Evolutionary conservation across 768 basidiomycete species (phyloP), one percentile per base, ranked within the genome.

Genomic region (Auricularia cornea): DNA sequence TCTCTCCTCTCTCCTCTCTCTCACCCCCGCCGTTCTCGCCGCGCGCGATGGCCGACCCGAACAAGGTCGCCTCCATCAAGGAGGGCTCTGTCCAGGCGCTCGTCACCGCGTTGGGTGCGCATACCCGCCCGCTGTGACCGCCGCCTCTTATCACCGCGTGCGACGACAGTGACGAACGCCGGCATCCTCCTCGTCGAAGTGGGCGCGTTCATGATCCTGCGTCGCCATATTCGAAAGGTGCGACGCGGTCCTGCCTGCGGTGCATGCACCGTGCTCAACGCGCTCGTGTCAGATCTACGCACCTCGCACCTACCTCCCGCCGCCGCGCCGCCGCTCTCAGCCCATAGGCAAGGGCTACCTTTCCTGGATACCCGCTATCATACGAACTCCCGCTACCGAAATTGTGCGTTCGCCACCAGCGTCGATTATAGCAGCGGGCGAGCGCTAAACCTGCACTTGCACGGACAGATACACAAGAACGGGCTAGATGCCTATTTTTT

Each of bases 401-500:
- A 80, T 83, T 62, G 81, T 59, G 23, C 29, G 14, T 18, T 35
- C 5, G 38, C 59, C 26, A 8, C 23, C 18, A 35, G 23, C 6
- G 28, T 10, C 30, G n/a, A n/a, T n/a, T n/a, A 32, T 26, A 26
- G 8, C 20, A 28, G 28, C 11, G 5, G 54, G 8, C 29, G 10
- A 57, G 28, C 20, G 51, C 51, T 57, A 26, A 28, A 16, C 16
- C 6, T 26, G 14, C 63, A 20, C 14, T 60, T n/a, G n/a, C n/a
- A n/a, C n/a, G n/a, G n/a, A n/a, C n/a, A 83, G 82, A 84, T 83
- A 65, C 70, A 76, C 20, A 82, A 83, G 71, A 87, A 87, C 73
- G 85, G 85, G 0, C 76, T 86, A 61, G 88, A 90, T 72, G 86
- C 88, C 71, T 88, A 81, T 67, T 77, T 81, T 65, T 80, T 74